These are phyloP conservation scores for Hypoxylon lenormandii DNA, from an alignment of 495 filamentous ascomycete genomes.

Conservation along the genomic window DNA sequence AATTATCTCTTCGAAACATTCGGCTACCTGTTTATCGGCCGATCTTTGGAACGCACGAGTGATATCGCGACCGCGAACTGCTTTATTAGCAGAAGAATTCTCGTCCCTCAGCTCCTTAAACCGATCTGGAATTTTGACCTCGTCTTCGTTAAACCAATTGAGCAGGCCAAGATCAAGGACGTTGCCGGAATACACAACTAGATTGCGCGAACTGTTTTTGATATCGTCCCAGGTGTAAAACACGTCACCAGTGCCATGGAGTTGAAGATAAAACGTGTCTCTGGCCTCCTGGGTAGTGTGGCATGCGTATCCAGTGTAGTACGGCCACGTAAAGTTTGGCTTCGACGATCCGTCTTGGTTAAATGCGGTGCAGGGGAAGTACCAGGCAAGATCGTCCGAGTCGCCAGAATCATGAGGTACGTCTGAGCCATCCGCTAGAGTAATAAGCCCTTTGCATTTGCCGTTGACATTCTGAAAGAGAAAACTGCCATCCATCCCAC, in stretches of 20 bases:
- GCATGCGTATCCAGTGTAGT: constrained; percentile 81
- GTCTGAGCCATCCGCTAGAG: constrained; percentile 72
- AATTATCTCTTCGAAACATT: constrained; percentile 90
- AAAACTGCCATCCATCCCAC: constrained; percentile 92
- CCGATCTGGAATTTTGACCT: constrained; percentile 80
- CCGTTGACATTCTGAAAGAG: constrained; percentile 99
- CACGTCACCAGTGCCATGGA: constrained; percentile 67
- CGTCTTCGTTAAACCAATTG: constrained; percentile 84
- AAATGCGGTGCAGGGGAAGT: constrained; percentile 91
- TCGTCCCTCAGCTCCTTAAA: constrained; percentile 80
- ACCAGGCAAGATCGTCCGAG: constrained; percentile 85
- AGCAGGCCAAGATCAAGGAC: constrained; percentile 94
- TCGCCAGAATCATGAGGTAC: constrained; percentile 76
- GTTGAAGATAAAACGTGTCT: constrained; percentile 80
- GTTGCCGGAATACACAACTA: constrained; percentile 91
- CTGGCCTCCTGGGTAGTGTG: constrained; percentile 79
- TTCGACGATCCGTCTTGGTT: constrained; percentile 90
- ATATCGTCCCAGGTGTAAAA: constrained; percentile 97
- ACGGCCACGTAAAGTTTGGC: constrained; percentile 77
- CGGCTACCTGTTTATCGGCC: constrained; percentile 79
- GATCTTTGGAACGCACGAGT: constrained; percentile 84
- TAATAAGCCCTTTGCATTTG: constrained; percentile 93
- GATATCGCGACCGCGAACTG: constrained; percentile 86
- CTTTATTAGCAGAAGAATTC: constrained; percentile 67
- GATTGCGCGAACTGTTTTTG: constrained; percentile 85